Conservation (phyloP, 2,329 filamentous ascomycete species). For the Helotiales sp. region DNA sequence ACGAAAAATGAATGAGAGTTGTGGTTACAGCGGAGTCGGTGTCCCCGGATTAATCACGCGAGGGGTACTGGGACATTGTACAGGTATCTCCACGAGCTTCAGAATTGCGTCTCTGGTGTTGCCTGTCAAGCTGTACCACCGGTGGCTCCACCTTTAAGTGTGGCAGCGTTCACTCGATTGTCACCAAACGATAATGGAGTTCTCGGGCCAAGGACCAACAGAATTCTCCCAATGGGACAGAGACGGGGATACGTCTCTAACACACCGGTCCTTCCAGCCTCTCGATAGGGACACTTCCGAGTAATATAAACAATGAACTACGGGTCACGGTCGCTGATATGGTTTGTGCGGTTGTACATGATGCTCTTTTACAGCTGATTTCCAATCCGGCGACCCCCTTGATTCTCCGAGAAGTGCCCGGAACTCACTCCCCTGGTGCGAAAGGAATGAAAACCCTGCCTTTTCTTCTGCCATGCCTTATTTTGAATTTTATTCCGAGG, state of each 20-base stretch:
- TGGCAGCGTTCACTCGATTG: too few relatives aligned
- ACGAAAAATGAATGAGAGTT: constrained; percentile 8
- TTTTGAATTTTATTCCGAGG: background rate
- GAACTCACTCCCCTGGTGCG: constrained; percentile 10
- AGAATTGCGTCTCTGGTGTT: background rate
- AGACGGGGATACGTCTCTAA: too few relatives aligned
- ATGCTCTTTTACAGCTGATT: too few relatives aligned
- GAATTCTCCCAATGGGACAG: too few relatives aligned
- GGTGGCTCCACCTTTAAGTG: background rate
- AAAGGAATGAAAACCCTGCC: constrained; percentile 9
- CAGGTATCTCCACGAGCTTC: constrained; percentile 11
- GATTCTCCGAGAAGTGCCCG: too few relatives aligned
- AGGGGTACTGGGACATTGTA: background rate
- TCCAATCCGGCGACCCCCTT: too few relatives aligned
- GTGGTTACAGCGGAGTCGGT: constrained; percentile 14
- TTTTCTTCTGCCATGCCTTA: background rate
- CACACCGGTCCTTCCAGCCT: too few relatives aligned
- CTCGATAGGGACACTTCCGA: too few relatives aligned
- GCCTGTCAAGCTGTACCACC: background rate
- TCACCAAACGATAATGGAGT: background rate
- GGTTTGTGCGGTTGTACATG: background rate
- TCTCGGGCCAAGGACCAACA: background rate
- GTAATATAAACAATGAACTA: background rate
- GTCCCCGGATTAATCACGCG: background rate
- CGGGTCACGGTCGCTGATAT: background rate